Evolutionary conservation across 331 rosid species (phyloP).

Genomic region (Quercus phellos): DNA sequence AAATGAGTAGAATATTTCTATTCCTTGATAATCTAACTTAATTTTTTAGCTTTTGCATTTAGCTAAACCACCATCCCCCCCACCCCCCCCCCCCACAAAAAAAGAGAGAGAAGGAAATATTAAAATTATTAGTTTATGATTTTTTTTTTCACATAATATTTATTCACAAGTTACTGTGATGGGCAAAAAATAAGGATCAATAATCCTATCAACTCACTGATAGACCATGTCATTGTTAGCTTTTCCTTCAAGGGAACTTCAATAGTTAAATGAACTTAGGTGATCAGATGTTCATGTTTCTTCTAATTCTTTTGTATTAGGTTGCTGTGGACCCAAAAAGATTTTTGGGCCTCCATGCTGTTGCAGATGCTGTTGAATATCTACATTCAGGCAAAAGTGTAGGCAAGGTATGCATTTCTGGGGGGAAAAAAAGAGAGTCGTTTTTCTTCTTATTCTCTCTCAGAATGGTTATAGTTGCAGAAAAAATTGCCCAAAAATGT

Average conservation of each 20-base stretch:
- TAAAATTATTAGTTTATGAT: too few species aligned
- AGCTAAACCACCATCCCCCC: too few species aligned
- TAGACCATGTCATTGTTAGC: neutral
- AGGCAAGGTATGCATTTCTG: conserved; percentile 66
- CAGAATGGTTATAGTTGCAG: neutral
- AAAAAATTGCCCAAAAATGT: neutral
- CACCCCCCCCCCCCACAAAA: too few species aligned
- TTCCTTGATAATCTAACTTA: neutral
- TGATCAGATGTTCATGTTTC: neutral
- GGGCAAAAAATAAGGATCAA: neutral
- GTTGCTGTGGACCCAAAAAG: conserved; percentile 71
- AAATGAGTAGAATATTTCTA: neutral
- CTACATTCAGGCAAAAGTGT: conserved; percentile 95
- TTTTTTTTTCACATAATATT: too few species aligned
- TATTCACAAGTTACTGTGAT: too few species aligned
- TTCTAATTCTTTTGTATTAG: conserved; percentile 33
- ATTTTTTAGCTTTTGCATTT: neutral
- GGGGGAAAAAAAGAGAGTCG: neutral
- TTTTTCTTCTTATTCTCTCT: neutral
- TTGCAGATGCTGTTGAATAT: conserved; percentile 85
- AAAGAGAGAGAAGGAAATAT: too few species aligned
- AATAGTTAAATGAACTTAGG: neutral
- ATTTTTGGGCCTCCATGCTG: conserved; percentile 65
- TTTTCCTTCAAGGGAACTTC: neutral
- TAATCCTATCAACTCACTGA: neutral